Base-by-base conservation (phyloP, 768 basidiomycete species). In the Collybiopsis confluens region DNA sequence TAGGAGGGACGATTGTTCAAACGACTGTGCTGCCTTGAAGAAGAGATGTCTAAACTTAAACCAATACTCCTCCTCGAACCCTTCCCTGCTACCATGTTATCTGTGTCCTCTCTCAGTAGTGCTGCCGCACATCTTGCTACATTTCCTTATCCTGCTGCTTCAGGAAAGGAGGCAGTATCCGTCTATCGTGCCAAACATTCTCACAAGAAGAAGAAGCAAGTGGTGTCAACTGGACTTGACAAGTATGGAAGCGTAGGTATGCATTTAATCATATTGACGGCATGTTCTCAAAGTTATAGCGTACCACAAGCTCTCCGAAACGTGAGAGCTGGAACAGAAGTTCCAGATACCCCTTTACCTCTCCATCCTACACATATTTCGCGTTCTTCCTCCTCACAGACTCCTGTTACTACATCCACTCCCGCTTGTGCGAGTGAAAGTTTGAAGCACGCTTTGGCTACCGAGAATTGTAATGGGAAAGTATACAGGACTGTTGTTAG, bases 21-120 rank as follows among this genome's bases (percentile, higher is more conserved):
- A 33, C 79, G 85, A 36, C 66, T 85, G 10, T 66, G 74, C 23
- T 58, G 71, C 1, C 74, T 91, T 0, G 88, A 90, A 68, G 61
- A 74, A 10, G 88, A 91, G 62, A 71, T 90, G 7, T 65, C 71
- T 2, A 80, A 81, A 56, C 75, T 91, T 28, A 81, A 82, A 44
- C 89, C 89, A 0, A 66, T 89, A 33, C 73, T 91, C 42, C 69
- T 88, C 13, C 81, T 88, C 77, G 81, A 85, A 45, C 80, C 85
- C 18, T 71, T 68, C 20, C 59, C 70, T 37, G 48, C 57, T 40
- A 45, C 41, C 41, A 35, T 58, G n/a, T n/a, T n/a, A 10, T 55
- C 65, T 54, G 59, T 47, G 54, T 48, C 53, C 30, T 68, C 57
- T 48, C 60, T 58, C 51, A 58, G 47, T 28, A 63, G 50, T 58